phyloP scores from a whole-genome alignment of 257 asterid genomes.

The Avicennia marina region DNA sequence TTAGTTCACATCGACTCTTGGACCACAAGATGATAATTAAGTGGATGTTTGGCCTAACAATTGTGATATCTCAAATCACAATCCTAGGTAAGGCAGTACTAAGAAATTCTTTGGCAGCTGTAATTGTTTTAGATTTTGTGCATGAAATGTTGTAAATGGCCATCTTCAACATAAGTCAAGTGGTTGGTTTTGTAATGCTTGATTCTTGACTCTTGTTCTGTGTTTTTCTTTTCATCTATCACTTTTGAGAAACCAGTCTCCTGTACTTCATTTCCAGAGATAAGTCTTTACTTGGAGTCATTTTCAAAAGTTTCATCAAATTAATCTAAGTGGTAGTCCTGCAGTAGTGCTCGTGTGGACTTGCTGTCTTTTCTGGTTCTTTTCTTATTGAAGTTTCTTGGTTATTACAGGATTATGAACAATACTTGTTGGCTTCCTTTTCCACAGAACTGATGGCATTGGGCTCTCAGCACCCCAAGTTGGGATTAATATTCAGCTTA shows the following conservation, averaged over 20 bases:
- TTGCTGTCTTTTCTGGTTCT: slow-evolving; percentile 1
- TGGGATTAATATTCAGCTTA: slow-evolving; percentile 79
- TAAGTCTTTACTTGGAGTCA: no score
- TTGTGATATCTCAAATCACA: background rate
- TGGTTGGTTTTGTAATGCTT: no score
- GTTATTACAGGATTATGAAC: slow-evolving; percentile 32
- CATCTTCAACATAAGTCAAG: no score
- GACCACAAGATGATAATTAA: background rate
- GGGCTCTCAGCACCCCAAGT: slow-evolving; percentile 98
- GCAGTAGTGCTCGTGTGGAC: no score
- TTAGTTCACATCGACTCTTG: no score
- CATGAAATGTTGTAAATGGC: background rate
- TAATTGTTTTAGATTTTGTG: background rate
- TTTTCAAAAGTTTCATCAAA: background rate
- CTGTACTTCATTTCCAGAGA: no score
- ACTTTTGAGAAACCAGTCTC: no score
- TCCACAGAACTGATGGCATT: slow-evolving; percentile 88
- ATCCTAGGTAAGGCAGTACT: background rate
- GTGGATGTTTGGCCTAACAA: background rate
- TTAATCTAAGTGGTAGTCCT: background rate
- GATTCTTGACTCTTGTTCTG: background rate
- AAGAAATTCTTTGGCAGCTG: background rate
- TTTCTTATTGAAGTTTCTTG: slow-evolving; percentile 24
- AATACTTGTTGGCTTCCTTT: slow-evolving; percentile 34
- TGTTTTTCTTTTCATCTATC: no score